Evolutionary conservation across 1,139 yeast species (phyloP).

Genomic region (Geotrichum bryndzae): DNA sequence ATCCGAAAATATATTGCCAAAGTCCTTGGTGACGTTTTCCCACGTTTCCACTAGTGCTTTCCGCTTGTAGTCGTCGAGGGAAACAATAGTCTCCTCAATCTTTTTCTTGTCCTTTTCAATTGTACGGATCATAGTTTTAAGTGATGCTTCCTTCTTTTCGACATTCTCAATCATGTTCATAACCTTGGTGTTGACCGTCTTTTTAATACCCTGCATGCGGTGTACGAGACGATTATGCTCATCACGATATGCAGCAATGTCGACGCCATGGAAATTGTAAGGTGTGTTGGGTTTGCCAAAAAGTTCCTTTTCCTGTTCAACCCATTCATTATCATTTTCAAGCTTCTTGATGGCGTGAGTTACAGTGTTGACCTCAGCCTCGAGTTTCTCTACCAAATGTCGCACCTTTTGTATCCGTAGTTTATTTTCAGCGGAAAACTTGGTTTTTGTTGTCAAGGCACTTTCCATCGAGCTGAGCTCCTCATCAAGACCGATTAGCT

Average conservation of each 20-base stretch:
- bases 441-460: slow-evolving; percentile 49
- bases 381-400: slow-evolving; percentile 60
- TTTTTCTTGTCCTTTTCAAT: slow-evolving; percentile 87
- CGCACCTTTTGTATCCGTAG: slow-evolving; percentile 53
- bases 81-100: slow-evolving; percentile 82
- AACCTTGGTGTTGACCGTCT: slow-evolving; percentile 80
- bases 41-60: slow-evolving; percentile 80
- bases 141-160: slow-evolving; percentile 76
- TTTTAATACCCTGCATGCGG: slow-evolving; percentile 63
- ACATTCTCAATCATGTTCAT: slow-evolving; percentile 93
- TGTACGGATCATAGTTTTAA: slow-evolving; percentile 75
- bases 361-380: slow-evolving; percentile 38
- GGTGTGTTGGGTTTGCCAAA: slow-evolving; percentile 37
- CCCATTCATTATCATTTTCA: slow-evolving; percentile 62
- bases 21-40: slow-evolving; percentile 69
- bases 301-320: slow-evolving; percentile 51
- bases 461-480: slow-evolving; percentile 63
- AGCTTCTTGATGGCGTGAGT: slow-evolving; percentile 46
- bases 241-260: slow-evolving; percentile 52
- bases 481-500: slow-evolving; percentile 65
- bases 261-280: slow-evolving; percentile 43
- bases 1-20: slow-evolving; percentile 89
- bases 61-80: slow-evolving; percentile 79
- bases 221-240: slow-evolving; percentile 55
- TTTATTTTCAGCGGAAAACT: slow-evolving; percentile 46